phyloP scores from a whole-genome alignment of 108 stramenopile genomes.

The Cylindrotheca closterium region DNA sequence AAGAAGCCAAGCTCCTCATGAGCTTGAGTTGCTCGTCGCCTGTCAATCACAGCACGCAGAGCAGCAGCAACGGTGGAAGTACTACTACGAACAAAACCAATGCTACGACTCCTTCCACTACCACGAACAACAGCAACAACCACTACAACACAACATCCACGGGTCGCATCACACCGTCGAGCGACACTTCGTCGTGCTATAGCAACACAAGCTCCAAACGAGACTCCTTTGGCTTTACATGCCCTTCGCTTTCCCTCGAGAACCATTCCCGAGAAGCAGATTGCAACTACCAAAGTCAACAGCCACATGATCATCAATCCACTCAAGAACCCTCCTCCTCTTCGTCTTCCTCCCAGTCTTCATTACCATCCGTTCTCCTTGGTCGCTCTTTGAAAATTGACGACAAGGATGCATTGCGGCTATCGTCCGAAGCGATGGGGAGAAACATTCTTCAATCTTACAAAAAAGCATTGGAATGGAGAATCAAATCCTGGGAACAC shows the following conservation, averaged over 20 bases:
- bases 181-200: constrained; percentile 18
- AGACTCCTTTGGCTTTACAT: constrained; percentile 40
- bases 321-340: background rate
- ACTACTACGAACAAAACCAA: background rate
- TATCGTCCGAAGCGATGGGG: constrained; percentile 73
- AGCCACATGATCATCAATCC: constrained; percentile 1
- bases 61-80: background rate
- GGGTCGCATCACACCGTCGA: constrained; percentile 28
- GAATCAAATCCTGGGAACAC: constrained; percentile 71
- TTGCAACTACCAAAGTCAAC: background rate
- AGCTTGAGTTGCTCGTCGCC: constrained; percentile 52
- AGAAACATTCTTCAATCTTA: constrained; percentile 73
- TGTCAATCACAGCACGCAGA: background rate
- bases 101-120: too few relatives aligned
- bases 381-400: constrained; percentile 59
- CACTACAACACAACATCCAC: constrained; percentile 9
- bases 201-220: constrained; percentile 12
- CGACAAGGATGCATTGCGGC: constrained; percentile 64
- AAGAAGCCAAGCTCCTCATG: constrained; percentile 82
- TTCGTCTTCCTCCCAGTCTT: background rate
- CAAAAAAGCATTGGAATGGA: constrained; percentile 75
- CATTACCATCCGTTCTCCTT: constrained; percentile 51
- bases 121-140: too few relatives aligned
- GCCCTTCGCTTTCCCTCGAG: constrained; percentile 63
- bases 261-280: constrained; percentile 4